Percentiles rank a stretch among this genome's conserved stretches.
Conservation (phyloP, 2,329 filamentous ascomycete species). For the Aspergillus candidus region DNA sequence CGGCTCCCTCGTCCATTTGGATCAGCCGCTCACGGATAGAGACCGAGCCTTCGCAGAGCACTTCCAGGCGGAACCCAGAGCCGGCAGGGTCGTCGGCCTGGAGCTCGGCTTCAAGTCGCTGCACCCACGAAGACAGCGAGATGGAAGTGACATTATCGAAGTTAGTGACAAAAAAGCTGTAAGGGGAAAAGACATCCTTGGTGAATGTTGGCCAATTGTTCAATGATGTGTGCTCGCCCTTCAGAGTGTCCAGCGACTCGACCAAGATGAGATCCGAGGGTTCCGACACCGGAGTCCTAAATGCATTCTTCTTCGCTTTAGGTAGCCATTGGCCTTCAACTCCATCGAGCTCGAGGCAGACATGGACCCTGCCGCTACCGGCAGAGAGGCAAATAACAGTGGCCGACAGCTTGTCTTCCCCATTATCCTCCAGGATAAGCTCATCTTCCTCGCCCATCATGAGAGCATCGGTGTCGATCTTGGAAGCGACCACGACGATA, state of each 20-base stretch:
- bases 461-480: slow-evolving; percentile 48
- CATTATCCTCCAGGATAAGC: slow-evolving; percentile 34
- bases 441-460: slow-evolving; percentile 48
- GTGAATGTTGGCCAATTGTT: slow-evolving; percentile 51
- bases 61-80: slow-evolving; percentile 50
- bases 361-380: slow-evolving; percentile 49
- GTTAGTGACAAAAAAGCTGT: slow-evolving; percentile 55
- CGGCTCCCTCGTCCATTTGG: slow-evolving; percentile 27
- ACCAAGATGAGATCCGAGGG: slow-evolving; percentile 40
- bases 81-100: slow-evolving; percentile 47
- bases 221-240: slow-evolving; percentile 17
- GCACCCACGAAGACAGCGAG: slow-evolving; percentile 52
- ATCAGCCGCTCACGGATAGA: slow-evolving; percentile 47
- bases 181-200: slow-evolving; percentile 49
- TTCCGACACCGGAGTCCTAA: slow-evolving; percentile 37
- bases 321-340: slow-evolving; percentile 60
- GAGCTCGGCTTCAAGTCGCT: slow-evolving; percentile 52
- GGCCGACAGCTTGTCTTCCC: slow-evolving; percentile 48
- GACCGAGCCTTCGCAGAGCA: slow-evolving; percentile 48
- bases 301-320: slow-evolving; percentile 35
- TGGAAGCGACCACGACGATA: slow-evolving; percentile 51
- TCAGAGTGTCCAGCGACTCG: slow-evolving; percentile 40
- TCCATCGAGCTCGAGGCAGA: slow-evolving; percentile 57
- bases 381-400: slow-evolving; percentile 55
- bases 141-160: slow-evolving; percentile 49